Evolutionary conservation across 2,329 filamentous ascomycete genomes (phyloP).

Genomic region (Verticillium albo-atrum): DNA sequence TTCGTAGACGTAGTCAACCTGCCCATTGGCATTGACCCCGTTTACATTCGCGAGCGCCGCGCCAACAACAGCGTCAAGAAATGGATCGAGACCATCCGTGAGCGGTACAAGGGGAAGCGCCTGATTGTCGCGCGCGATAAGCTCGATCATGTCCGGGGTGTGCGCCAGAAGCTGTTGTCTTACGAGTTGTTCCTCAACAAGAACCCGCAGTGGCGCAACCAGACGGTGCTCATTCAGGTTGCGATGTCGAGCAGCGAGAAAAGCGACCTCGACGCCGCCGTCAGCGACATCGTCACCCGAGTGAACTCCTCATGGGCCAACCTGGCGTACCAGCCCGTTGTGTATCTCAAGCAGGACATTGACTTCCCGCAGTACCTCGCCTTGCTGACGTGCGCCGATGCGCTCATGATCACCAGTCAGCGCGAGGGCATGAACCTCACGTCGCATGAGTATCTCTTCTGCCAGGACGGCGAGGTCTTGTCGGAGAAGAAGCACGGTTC

Average conservation of each 20-base stretch:
- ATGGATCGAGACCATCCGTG: slow-evolving; percentile 76
- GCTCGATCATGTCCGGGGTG: slow-evolving; percentile 86
- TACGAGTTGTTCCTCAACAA: slow-evolving; percentile 94
- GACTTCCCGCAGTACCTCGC: slow-evolving; percentile 92
- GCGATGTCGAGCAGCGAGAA: slow-evolving; percentile 88
- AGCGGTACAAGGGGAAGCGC: slow-evolving; percentile 82
- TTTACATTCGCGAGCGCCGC: slow-evolving; percentile 67
- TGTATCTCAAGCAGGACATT: slow-evolving; percentile 94
- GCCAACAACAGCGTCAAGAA: slow-evolving; percentile 66
- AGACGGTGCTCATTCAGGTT: slow-evolving; percentile 89
- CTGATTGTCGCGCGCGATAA: slow-evolving; percentile 93
- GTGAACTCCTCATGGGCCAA: slow-evolving; percentile 92
- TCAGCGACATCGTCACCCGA: slow-evolving; percentile 90
- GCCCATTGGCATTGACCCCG: slow-evolving; percentile 87
- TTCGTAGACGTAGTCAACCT: slow-evolving; percentile 85
- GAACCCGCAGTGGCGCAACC: slow-evolving; percentile 83
- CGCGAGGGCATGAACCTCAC: slow-evolving; percentile 98
- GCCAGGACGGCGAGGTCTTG: slow-evolving; percentile 74
- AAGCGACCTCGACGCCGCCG: slow-evolving; percentile 77
- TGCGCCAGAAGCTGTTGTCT: slow-evolving; percentile 86
- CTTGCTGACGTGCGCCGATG: slow-evolving; percentile 82
- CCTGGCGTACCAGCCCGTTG: slow-evolving; percentile 84
- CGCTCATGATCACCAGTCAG: slow-evolving; percentile 89
- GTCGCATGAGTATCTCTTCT: slow-evolving; percentile 89
- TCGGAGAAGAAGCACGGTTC: slow-evolving; percentile 77